phyloP scores from a whole-genome alignment of 148 eudicot genomes.

The Agrostemma githago region DNA sequence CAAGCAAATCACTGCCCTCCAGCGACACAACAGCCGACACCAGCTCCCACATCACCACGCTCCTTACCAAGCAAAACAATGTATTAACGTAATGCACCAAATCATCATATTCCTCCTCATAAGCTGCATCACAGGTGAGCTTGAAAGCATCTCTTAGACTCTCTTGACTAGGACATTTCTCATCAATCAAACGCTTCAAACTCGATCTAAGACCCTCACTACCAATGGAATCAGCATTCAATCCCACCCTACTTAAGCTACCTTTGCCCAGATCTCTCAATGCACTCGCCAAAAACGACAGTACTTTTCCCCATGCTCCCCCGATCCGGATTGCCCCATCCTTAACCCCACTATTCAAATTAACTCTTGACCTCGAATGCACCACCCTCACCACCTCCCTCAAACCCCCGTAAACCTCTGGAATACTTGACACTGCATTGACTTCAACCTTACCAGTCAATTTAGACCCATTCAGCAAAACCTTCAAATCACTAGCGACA shows the following conservation, averaged over 20 bases:
- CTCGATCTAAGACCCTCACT: slow-evolving; percentile 29
- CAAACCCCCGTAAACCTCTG: slow-evolving; percentile 49
- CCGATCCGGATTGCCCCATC: slow-evolving; percentile 23
- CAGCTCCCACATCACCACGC: slow-evolving; percentile 60
- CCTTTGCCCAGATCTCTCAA: slow-evolving; percentile 45
- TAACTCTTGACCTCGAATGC: slow-evolving; percentile 49
- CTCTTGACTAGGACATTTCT: slow-evolving; percentile 34
- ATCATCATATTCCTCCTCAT: slow-evolving; percentile 35
- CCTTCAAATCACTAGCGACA: slow-evolving; percentile 73
- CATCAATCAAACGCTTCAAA: slow-evolving; percentile 32
- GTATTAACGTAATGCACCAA: slow-evolving; percentile 44
- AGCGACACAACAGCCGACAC: slow-evolving; percentile 42
- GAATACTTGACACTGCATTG: slow-evolving; percentile 43
- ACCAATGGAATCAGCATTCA: slow-evolving; percentile 30
- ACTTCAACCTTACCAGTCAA: slow-evolving; percentile 44
- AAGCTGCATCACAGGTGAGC: slow-evolving; percentile 32
- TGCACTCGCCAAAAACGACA: slow-evolving; percentile 27
- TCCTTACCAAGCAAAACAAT: slow-evolving; percentile 40
- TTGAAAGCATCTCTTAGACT: slow-evolving; percentile 27
- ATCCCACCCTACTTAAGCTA: slow-evolving; percentile 41
- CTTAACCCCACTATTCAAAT: slow-evolving; percentile 45
- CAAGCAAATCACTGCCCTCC: slow-evolving; percentile 43
- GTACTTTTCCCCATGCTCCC: slow-evolving; percentile 30
- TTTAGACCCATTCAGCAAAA: slow-evolving; percentile 79
- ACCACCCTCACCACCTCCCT: slow-evolving; percentile 49